Percentiles rank a stretch among this genome's conserved stretches.
phyloP scores from a whole-genome alignment of 2,329 filamentous ascomycete genomes.

The Exophiala mesophila region DNA sequence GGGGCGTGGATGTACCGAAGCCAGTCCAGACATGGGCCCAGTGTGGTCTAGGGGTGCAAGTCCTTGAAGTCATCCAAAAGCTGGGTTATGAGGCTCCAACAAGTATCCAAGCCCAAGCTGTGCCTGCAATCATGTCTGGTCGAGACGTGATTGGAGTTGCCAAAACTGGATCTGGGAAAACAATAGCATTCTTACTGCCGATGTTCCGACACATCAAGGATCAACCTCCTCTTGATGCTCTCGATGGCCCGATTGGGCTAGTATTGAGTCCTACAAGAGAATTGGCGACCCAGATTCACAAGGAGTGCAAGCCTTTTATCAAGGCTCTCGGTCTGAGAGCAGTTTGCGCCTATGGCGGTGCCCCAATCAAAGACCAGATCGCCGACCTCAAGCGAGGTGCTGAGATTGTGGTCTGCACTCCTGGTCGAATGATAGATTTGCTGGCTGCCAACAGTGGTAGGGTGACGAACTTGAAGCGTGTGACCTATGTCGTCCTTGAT shows the following conservation, averaged over 20 bases:
- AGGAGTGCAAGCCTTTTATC: slow-evolving; percentile 89
- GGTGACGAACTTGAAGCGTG: slow-evolving; percentile 81
- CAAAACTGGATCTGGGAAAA: slow-evolving; percentile 97
- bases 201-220: slow-evolving; percentile 99
- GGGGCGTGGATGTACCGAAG: slow-evolving; percentile 80
- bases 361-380: slow-evolving; percentile 96
- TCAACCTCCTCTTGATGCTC: slow-evolving; percentile 72
- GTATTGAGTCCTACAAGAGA: slow-evolving; percentile 95
- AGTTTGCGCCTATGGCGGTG: slow-evolving; percentile 90
- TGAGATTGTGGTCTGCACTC: slow-evolving; percentile 91
- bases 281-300: slow-evolving; percentile 86
- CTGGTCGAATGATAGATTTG: slow-evolving; percentile 92
- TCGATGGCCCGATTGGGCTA: slow-evolving; percentile 81
- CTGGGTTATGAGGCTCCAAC: slow-evolving; percentile 86
- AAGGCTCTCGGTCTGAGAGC: slow-evolving; percentile 79
- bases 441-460: slow-evolving; percentile 89
- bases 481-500: slow-evolving; percentile 92
- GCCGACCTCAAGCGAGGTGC: slow-evolving; percentile 91
- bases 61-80: slow-evolving; percentile 75
- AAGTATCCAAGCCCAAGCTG: slow-evolving; percentile 89
- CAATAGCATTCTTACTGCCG: slow-evolving; percentile 86
- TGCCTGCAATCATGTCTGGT: slow-evolving; percentile 93
- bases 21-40: slow-evolving; percentile 97
- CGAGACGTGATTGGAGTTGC: slow-evolving; percentile 93
- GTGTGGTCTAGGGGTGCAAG: slow-evolving; percentile 81